Evolutionary conservation across 441 rosid species (phyloP).

Genomic region (Rhodomyrtus psidioides): DNA sequence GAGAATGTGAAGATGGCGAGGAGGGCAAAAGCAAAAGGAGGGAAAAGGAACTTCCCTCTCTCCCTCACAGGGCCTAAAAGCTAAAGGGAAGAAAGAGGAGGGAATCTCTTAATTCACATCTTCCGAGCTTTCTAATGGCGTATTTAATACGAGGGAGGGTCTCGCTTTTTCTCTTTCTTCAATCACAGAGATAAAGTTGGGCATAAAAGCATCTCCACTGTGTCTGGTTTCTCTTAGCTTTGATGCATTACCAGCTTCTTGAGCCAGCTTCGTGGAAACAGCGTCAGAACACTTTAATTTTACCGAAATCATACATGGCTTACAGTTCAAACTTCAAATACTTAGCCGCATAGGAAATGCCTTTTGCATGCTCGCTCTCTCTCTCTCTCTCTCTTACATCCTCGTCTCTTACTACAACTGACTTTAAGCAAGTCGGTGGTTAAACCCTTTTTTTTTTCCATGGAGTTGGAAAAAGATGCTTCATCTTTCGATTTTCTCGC

Average conservation of each 20-base stretch:
- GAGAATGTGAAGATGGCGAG: slow-evolving; percentile 1
- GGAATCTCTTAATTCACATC: slow-evolving; percentile 23
- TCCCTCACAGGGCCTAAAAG: slow-evolving; percentile 6
- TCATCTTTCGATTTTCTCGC: neutral
- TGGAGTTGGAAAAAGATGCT: neutral
- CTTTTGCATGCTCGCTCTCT: neutral
- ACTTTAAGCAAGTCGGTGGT: neutral
- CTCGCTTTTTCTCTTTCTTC: slow-evolving; percentile 1
- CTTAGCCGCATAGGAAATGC: neutral
- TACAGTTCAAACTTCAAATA: neutral
- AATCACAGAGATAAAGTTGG: slow-evolving; percentile 37
- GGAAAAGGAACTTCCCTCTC: slow-evolving; percentile 11
- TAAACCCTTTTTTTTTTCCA: neutral
- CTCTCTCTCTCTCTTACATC: neutral
- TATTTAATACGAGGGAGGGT: neutral
- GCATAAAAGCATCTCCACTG: slow-evolving; percentile 23
- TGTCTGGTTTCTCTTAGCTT: neutral
- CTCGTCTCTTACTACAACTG: neutral
- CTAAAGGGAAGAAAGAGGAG: slow-evolving; percentile 18
- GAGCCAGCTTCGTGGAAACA: neutral
- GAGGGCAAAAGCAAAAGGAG: slow-evolving; percentile 21
- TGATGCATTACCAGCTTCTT: neutral
- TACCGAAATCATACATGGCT: neutral
- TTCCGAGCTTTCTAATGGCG: neutral
- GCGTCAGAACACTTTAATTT: neutral